Evolutionary conservation across 768 basidiomycete genomes (phyloP).

Genomic region (Pisolithus orientalis): DNA sequence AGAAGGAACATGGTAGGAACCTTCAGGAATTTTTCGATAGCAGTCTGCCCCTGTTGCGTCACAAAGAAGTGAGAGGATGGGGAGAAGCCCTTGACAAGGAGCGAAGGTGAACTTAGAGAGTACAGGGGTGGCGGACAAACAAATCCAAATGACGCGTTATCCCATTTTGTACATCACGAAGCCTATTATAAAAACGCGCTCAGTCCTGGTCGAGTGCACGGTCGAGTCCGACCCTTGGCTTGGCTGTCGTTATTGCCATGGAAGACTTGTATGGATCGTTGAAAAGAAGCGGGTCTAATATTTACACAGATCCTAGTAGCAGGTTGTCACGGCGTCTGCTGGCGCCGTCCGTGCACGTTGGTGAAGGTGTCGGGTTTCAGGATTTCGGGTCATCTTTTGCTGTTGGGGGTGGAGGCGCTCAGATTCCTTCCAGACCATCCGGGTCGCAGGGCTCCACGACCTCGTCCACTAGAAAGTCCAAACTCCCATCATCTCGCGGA

Average conservation of each 20-base stretch:
- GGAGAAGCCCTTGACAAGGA: constrained; percentile 35
- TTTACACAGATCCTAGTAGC: constrained; percentile 11
- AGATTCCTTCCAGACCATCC: neutral
- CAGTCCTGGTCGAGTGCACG: neutral
- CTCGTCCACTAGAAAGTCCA: constrained; percentile 9
- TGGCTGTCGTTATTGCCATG: constrained; percentile 8
- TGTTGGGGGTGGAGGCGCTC: neutral
- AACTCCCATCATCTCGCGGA: neutral
- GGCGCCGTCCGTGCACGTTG: constrained; percentile 12
- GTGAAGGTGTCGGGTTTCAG: constrained; percentile 22
- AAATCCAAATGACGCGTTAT: neutral
- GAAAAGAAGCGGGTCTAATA: neutral
- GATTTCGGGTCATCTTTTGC: constrained; percentile 18
- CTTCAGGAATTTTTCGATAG: constrained; percentile 79
- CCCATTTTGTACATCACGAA: neutral
- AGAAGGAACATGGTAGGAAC: constrained; percentile 40
- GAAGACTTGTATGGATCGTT: constrained; percentile 8
- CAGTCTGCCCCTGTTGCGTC: constrained; percentile 65
- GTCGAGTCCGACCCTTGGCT: neutral
- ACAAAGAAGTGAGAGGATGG: constrained; percentile 72
- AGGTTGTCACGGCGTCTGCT: constrained; percentile 21
- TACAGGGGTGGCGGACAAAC: neutral
- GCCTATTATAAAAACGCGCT: neutral
- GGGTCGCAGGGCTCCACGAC: neutral
- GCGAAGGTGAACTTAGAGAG: neutral